These are phyloP conservation scores for Coemansia sp. DNA, from an alignment of 192 early-diverging fungal species.

Conservation along the genomic window DNA sequence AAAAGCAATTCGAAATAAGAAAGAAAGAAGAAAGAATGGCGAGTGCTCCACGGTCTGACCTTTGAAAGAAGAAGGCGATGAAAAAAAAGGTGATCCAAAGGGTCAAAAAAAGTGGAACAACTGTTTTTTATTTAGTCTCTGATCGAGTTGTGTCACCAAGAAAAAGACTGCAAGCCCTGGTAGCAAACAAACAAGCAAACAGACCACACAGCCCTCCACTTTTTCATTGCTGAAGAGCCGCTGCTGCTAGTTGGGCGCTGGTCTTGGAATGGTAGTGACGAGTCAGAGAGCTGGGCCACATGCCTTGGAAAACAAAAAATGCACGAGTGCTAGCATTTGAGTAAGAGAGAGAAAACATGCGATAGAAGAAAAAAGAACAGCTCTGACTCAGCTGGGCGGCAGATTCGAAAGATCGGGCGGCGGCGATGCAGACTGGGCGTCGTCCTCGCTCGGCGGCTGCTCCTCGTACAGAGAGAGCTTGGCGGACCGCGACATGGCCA, in stretches of 20 bases:
- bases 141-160: background rate
- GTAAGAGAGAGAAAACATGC: too few species aligned
- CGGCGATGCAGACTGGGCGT: slow-evolving; percentile 32
- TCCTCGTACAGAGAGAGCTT: slow-evolving; percentile 74
- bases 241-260: too few species aligned
- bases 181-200: too few species aligned
- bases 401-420: slow-evolving; percentile 87
- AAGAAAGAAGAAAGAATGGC: background rate
- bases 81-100: background rate
- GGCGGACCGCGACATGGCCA: slow-evolving; percentile 95
- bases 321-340: too few species aligned
- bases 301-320: too few species aligned
- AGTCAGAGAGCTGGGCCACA: too few species aligned
- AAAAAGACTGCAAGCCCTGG: background rate
- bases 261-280: too few species aligned
- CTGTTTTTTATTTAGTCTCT: background rate
- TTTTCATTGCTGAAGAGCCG: too few species aligned
- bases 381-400: slow-evolving; percentile 68
- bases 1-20: background rate
- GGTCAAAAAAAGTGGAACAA: background rate
- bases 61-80: too few species aligned
- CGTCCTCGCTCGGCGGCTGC: slow-evolving; percentile 54
- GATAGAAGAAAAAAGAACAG: background rate
- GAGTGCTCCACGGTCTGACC: background rate
- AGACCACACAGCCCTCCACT: too few species aligned